Evolutionary conservation across 768 basidiomycete genomes (phyloP).

Genomic region (Antrodiella citrinella): DNA sequence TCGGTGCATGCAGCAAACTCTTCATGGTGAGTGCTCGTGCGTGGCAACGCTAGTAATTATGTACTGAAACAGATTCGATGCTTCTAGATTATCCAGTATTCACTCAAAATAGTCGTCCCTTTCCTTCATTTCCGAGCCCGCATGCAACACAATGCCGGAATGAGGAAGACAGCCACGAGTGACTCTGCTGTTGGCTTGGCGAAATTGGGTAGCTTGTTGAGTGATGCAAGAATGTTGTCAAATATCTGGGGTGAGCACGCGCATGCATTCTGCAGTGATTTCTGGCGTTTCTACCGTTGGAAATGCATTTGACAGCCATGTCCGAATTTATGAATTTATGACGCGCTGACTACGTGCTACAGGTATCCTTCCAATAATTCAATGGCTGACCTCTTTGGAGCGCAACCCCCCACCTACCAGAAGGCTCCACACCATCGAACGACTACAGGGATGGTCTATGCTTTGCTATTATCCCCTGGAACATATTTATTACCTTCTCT

Average conservation of each 20-base stretch:
- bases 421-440: slow-evolving; percentile 65
- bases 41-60: too few species aligned
- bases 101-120: slow-evolving; percentile 61
- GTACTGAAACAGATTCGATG: not conserved
- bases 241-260: slow-evolving; percentile 75
- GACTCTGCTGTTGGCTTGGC: slow-evolving; percentile 40
- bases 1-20: slow-evolving; percentile 46
- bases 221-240: slow-evolving; percentile 68
- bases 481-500: slow-evolving; percentile 60
- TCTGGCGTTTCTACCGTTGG: too few species aligned
- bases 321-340: not conserved
- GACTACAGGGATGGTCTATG: slow-evolving; percentile 74
- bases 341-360: slow-evolving; percentile 1
- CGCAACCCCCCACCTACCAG: slow-evolving; percentile 65
- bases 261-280: too few species aligned
- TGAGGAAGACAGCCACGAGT: slow-evolving; percentile 47
- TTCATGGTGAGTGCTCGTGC: slow-evolving; percentile 48
- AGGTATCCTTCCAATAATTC: slow-evolving; percentile 74
- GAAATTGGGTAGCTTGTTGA: slow-evolving; percentile 47
- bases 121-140: slow-evolving; percentile 60
- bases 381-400: slow-evolving; percentile 74
- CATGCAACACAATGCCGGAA: slow-evolving; percentile 57
- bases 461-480: slow-evolving; percentile 74
- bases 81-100: slow-evolving; percentile 62
- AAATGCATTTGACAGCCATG: not conserved